Percentiles rank a stretch among this genome's conserved stretches.
Evolutionary conservation across 1,284 basidiomycete genomes (phyloP).

Genomic region (Ganoderma lingzhi): DNA sequence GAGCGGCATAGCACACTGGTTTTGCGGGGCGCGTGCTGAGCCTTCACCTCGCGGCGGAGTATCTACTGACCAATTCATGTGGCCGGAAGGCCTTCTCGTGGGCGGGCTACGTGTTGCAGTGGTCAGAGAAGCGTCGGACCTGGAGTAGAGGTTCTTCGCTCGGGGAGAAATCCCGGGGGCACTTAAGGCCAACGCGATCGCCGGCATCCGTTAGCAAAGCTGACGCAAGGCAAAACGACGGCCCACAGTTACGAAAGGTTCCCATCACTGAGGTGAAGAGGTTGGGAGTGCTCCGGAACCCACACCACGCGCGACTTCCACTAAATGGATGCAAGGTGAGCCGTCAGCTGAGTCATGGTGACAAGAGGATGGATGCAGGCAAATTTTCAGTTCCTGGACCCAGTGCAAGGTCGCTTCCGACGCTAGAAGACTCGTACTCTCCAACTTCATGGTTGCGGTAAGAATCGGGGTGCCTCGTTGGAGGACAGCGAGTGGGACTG

Average conservation of each 20-base stretch:
- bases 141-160: background rate
- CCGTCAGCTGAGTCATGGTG: conserved; percentile 19
- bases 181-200: background rate
- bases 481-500: background rate
- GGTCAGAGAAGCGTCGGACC: conserved; percentile 16
- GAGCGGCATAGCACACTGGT: background rate
- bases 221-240: conserved; percentile 17
- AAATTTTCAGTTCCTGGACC: conserved; percentile 1
- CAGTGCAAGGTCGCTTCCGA: background rate
- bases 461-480: background rate
- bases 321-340: background rate
- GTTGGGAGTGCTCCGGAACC: background rate
- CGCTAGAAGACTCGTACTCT: background rate
- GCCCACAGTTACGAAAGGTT: conserved; percentile 24
- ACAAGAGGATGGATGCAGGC: background rate
- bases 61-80: conserved; percentile 13
- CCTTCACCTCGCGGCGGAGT: conserved; percentile 22
- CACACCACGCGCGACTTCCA: conserved; percentile 16
- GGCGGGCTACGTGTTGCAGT: background rate
- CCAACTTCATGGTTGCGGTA: background rate
- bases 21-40: background rate
- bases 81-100: conserved; percentile 1
- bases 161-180: background rate
- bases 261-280: conserved; percentile 9
- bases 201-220: background rate